Evolutionary conservation across 2,329 filamentous ascomycete species (phyloP), one percentile per base, ranked within the genome.

Genomic region (Aspergillus sojae): DNA sequence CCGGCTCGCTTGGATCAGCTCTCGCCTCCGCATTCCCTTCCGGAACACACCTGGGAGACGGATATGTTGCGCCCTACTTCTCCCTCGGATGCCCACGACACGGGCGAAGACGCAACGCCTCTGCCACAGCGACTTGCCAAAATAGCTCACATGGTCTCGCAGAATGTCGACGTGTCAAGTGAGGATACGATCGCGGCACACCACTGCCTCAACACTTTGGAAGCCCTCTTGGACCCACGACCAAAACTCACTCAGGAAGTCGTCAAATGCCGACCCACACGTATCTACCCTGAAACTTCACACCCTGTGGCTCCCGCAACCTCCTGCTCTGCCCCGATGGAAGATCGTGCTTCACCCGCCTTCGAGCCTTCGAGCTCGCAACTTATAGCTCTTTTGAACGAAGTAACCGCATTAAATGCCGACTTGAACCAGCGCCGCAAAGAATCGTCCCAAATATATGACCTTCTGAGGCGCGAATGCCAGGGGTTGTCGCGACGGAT

Each of bases 401-500:
- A 76, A 56, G 62, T 75, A 1, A 69, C 69, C 4, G 57, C 54
- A 6, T 67, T 76, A 9, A 74, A 72, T 45, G 45, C 45, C 3
- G 69, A 76, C 41, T 57, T 77, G 14, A 62, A 69, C 32, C 60
- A 67, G 60, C 70, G 68, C 65, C 80, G 64, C 53, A 54, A 60
- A 34, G 72, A 79, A 62, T 70, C 72, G 4, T 68, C 87, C 81
- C 86, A 89, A 67, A 88, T 91, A 62, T 87, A 90, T 70, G 81
- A 81, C 28, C 75, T 90, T 36, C 83, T 90, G 26, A 81, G 88
- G 58, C 83, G 83, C 48, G 83, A 86, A 64, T 83, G 86, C 62
- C 84, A 89, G 72, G 81, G 80, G 43, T 83, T 88, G 57, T 83
- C 85, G 48, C 80, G 86, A 66, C 84, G 84, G 58, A 86, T 90